Evolutionary conservation across 129 eudicot genomes (phyloP), one percentile per base, ranked within the genome.

Genomic region (Centaurea solstitialis): DNA sequence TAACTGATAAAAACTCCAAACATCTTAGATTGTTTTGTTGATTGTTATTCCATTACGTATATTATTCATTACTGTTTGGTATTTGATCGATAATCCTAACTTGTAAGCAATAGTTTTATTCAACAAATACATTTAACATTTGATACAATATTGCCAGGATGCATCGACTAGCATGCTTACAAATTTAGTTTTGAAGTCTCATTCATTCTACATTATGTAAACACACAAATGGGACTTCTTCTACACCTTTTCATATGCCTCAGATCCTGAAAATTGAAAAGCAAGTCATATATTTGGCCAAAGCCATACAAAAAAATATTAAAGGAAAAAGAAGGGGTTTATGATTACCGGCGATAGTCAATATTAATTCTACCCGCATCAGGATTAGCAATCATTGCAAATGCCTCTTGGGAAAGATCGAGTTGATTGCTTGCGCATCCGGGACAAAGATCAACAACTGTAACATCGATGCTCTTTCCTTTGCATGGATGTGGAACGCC

Each of bases 351-450:
- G 20, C 18, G 6, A 17, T 57, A 53, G 5, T 53, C 21, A 15
- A 53, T 17, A 6, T 17, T 53, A 53, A 53, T 53, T 12, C 18
- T 17, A 17, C 22, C 22, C 11, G 65, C 65, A 57, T 57, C 9
- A 57, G 13, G 65, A 57, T 57, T 6, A 57, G 65, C 65, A 5
- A 57, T 57, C 23, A 15, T 10, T 17, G 65, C 65, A 61, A 61
- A 61, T 61, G 68, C 68, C 68, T 61, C 68, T 61, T 21, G 73
- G 10, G 73, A 69, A 69, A 69, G 73, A 11, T 69, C 73, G 17
- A 69, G 5, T 13, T 68, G 73, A 35, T 28, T 28, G 9, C 9
- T 20, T 24, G 20, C 8, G 12, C 73, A 69, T 35, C 20, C 33
- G 1, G 73, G 73, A 69, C 73, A 69, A 35, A 24, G 41, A 15